These are phyloP conservation scores for Hypoxylon subgilvum DNA, from an alignment of 495 filamentous ascomycete species.

Conservation along the genomic window DNA sequence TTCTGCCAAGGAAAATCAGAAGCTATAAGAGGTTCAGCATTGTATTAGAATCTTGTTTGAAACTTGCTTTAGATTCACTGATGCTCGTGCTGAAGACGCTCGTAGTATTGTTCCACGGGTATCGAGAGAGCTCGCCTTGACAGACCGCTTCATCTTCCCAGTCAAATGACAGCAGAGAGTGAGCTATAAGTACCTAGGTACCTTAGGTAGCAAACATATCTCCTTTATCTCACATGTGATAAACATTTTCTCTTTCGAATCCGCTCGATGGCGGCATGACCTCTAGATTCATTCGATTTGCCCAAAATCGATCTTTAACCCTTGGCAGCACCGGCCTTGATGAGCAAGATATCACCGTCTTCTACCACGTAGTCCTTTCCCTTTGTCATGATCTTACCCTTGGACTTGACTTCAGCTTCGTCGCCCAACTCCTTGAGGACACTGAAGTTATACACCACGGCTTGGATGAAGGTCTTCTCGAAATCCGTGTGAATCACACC, in stretches of 20 bases:
- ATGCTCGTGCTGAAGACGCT: too few species aligned
- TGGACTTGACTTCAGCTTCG: constrained; percentile 85
- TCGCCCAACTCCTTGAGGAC: constrained; percentile 83
- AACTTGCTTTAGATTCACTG: too few species aligned
- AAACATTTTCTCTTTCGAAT: constrained; percentile 13
- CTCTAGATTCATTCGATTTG: constrained; percentile 20
- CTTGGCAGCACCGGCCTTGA: constrained; percentile 97
- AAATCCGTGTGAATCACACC: constrained; percentile 99
- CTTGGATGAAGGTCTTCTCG: constrained; percentile 99
- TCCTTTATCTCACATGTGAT: constrained; percentile 7
- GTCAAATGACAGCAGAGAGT: not conserved
- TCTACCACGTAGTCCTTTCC: constrained; percentile 95
- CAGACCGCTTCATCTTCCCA: not conserved
- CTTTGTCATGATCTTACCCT: constrained; percentile 97
- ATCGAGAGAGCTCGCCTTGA: not conserved
- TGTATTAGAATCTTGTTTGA: too few species aligned
- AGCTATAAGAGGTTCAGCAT: too few species aligned
- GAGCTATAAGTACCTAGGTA: too few species aligned
- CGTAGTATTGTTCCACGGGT: not conserved
- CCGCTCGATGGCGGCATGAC: not conserved
- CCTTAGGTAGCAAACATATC: not conserved
- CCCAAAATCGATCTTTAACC: constrained; percentile 49
- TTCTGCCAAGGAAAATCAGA: too few species aligned
- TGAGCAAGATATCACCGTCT: constrained; percentile 78
- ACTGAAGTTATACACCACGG: constrained; percentile 84